Evolutionary conservation across 768 basidiomycete genomes (phyloP), one percentile per base, ranked within the genome.

Genomic region (Erythrobasidium yunnanense): DNA sequence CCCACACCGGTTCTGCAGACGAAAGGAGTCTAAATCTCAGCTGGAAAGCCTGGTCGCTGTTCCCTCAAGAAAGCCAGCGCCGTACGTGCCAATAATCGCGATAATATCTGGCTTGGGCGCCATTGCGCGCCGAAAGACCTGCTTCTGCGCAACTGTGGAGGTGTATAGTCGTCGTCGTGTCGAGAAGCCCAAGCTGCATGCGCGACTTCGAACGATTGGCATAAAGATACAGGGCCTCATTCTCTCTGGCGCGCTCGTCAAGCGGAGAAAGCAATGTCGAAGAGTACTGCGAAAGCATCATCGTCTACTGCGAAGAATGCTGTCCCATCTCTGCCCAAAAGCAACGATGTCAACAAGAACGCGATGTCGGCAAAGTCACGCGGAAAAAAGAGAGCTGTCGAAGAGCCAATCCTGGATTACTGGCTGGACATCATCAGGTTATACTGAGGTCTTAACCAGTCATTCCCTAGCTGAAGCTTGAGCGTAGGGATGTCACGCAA

Each of bases 1-100:
- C 95, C 95, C 17, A 92, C 90, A 23, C 93, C 80, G 0, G 93
- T 99, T 0, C 93, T 91, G 33, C 93, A 55, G n/a, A n/a, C n/a
- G n/a, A n/a, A n/a, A n/a, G n/a, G n/a, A n/a, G n/a, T n/a, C n/a
- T n/a, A n/a, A 8, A 6, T 27, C 33, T 15, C 29, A 15, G n/a
- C 53, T 30, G 38, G 38, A 42, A 11, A 42, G n/a, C 38, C 38
- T 42, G 11, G 8, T 22, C n/a, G 53, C 25, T 20, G 4, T 27
- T 18, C 2, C 4, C 27, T 55, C 11, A 25, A 38, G n/a, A n/a
- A n/a, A n/a, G n/a, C n/a, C n/a, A n/a, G n/a, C n/a, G n/a, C n/a
- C 56, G 42, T 46, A 58, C 56, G 56, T 58, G 25, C 56, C 56
- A 23, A 58, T 33, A 25, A 58, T 58, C 25, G 56, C 56, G 42